Evolutionary conservation across 371 early-diverging fungal species (phyloP).

Genomic region (Syncephalis fuscata): DNA sequence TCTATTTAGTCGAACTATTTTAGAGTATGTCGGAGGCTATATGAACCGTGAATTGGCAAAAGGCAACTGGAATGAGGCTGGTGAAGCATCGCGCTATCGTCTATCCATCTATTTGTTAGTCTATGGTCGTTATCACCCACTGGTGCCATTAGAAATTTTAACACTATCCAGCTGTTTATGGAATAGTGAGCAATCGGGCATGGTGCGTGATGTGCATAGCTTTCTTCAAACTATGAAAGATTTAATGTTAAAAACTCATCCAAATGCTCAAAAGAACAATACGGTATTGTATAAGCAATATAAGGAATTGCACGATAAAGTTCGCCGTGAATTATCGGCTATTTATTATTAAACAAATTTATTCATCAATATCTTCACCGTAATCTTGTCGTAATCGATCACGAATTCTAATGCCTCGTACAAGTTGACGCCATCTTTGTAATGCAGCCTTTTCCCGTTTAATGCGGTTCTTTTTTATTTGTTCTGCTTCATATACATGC

Average conservation of each 20-base stretch:
- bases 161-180: constrained; percentile 42
- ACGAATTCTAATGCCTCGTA: constrained; percentile 27
- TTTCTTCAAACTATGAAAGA: too few relatives aligned
- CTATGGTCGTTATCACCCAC: constrained; percentile 56
- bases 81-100: constrained; percentile 16
- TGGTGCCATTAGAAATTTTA: constrained; percentile 44
- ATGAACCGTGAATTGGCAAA: constrained; percentile 18
- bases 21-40: constrained; percentile 12
- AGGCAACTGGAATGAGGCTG: constrained; percentile 24
- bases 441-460: constrained; percentile 28
- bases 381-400: constrained; percentile 35
- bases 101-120: constrained; percentile 42
- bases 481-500: constrained; percentile 19
- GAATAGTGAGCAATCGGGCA: constrained; percentile 16
- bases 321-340: too few relatives aligned
- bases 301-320: too few relatives aligned
- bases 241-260: neutral
- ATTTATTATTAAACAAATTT: neutral
- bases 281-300: too few relatives aligned
- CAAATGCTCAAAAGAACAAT: too few relatives aligned
- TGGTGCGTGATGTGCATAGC: too few relatives aligned
- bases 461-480: constrained; percentile 21
- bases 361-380: constrained; percentile 6
- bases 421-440: constrained; percentile 38
- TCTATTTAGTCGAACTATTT: constrained; percentile 9